A percentile compares a stretch with the other conserved stretches of the same genome.
phyloP scores from a whole-genome alignment of 495 filamentous ascomycete genomes.

The Hypoxylon fragiforme region DNA sequence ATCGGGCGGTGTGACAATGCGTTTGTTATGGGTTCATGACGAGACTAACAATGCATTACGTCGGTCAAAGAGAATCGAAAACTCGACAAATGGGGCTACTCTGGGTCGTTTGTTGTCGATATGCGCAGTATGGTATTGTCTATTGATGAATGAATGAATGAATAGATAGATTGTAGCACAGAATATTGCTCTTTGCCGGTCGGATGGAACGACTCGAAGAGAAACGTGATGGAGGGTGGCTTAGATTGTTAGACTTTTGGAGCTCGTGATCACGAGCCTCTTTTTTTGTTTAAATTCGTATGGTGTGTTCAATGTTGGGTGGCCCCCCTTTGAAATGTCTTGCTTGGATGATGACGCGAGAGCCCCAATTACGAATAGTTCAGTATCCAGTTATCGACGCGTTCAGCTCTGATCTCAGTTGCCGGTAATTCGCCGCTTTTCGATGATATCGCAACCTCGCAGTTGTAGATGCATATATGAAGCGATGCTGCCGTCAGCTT shows the following conservation, averaged over 20 bases:
- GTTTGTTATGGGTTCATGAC: constrained; percentile 15
- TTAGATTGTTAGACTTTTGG: constrained; percentile 1
- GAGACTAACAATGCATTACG: not conserved
- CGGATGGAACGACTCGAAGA: not conserved
- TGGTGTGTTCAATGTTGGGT: constrained; percentile 19
- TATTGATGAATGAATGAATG: not conserved
- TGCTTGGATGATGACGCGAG: too few species aligned
- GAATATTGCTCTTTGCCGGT: not conserved
- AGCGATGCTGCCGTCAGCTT: not conserved
- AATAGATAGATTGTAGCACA: not conserved
- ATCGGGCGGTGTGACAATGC: constrained; percentile 14
- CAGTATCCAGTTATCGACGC: too few species aligned
- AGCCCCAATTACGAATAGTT: too few species aligned
- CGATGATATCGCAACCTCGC: too few species aligned
- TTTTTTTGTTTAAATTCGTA: not conserved
- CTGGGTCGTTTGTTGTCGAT: not conserved
- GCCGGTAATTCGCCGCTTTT: too few species aligned
- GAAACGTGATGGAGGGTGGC: constrained; percentile 6
- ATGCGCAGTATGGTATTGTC: not conserved
- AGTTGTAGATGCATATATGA: too few species aligned
- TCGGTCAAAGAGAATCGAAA: not conserved
- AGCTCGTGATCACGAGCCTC: constrained; percentile 21
- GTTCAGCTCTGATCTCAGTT: too few species aligned
- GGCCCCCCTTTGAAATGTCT: constrained; percentile 1
- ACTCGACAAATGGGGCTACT: not conserved